Conservation (phyloP, 1,284 basidiomycete genomes). For the Hymenochaete sp. region DNA sequence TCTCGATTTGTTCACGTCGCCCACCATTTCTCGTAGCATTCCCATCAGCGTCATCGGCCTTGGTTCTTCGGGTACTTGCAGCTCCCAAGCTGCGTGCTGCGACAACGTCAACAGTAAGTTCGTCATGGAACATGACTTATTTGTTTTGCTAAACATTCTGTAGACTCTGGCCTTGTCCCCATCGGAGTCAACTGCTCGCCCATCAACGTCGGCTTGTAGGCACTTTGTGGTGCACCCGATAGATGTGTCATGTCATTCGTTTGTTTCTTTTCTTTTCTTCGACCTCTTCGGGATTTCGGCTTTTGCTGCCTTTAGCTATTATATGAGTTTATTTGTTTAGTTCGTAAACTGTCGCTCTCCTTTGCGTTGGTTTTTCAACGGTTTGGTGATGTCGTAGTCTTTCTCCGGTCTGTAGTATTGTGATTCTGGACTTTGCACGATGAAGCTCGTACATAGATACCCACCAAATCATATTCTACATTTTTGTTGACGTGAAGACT, state of each 20-base stretch:
- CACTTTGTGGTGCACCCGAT: neutral
- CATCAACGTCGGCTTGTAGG: slow-evolving; percentile 4
- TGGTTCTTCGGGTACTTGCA: slow-evolving; percentile 10
- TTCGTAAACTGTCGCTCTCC: too few relatives aligned
- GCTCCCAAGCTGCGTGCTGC: slow-evolving; percentile 8
- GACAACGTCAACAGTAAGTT: slow-evolving; percentile 3
- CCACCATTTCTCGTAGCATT: neutral
- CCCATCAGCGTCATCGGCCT: slow-evolving; percentile 5
- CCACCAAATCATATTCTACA: too few relatives aligned
- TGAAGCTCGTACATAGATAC: too few relatives aligned
- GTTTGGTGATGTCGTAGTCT: too few relatives aligned
- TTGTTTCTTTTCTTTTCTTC: neutral
- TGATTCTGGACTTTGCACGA: too few relatives aligned
- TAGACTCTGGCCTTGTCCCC: slow-evolving; percentile 1
- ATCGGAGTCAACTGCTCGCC: slow-evolving; percentile 13
- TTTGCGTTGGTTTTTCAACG: too few relatives aligned
- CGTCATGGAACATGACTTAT: neutral
- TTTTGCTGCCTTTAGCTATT: too few relatives aligned
- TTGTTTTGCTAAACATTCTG: neutral
- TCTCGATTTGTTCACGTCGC: neutral
- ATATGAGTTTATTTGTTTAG: too few relatives aligned
- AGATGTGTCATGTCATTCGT: neutral
- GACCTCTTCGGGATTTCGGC: too few relatives aligned
- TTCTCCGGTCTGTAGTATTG: too few relatives aligned
- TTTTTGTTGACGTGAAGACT: too few relatives aligned